Evolutionary conservation across 306 rosid species (phyloP), one percentile per base, ranked within the genome.

Genomic region (Pterocarpus macrocarpus): DNA sequence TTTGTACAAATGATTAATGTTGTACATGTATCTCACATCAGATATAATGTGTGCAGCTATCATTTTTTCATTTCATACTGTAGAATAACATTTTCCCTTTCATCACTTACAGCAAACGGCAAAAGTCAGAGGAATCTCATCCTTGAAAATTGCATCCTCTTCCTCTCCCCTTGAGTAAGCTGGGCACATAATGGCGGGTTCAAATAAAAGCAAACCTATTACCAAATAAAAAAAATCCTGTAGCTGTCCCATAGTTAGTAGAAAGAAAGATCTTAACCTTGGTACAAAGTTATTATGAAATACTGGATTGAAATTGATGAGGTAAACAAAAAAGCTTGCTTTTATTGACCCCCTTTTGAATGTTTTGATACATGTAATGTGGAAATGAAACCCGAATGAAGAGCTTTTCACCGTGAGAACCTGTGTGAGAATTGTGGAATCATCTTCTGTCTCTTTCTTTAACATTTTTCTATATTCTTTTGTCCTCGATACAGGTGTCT

Each of bases 361-460:
- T 62, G 35, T 17, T 77, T 65, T 64, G 73, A 11, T 63, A 28
- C 44, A 36, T 64, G 28, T 17, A 38, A 65, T 14, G 45, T 68
- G 14, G 61, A 47, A 47, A 47, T 47, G 58, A 71, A 47, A 9
- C 53, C 14, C 55, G 33, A 52, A 9, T 34, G 30, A 4, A 35
- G 55, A 66, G 22, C 57, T 65, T 80, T 39, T 70, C 59, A 62
- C 65, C 43, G 71, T 34, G 78, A 80, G 78, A 16, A 81, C 47
- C 41, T 17, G 12, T 15, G 58, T 52, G 47, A 50, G 63, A 8
- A 61, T 5, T 80, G 30, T 80, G 11, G 65, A 80, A 80, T 72
- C 78, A 30, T 64, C n/a, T 8, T 57, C 39, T 69, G 82, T 79
- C 82, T 57, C 47, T 69, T 69, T 35, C 50, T 77, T 58, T 69